These are phyloP conservation scores for Diaporthe sp. DNA, from an alignment of 2,329 filamentous ascomycete species.

Conservation along the genomic window DNA sequence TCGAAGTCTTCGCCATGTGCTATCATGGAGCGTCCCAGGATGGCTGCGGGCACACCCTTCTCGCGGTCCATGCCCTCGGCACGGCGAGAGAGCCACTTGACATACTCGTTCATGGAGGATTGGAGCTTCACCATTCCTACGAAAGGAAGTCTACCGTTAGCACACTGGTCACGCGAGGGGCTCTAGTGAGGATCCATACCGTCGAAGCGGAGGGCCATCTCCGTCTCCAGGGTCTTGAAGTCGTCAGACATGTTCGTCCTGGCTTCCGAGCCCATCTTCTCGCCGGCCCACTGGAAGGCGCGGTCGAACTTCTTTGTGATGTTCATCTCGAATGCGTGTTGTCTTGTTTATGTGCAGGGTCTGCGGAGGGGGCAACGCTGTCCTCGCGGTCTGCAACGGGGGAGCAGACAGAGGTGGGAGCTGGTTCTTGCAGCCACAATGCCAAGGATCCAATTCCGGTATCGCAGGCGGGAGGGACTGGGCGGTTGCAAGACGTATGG, in stretches of 20 bases:
- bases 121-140: constrained; percentile 91
- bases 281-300: constrained; percentile 97
- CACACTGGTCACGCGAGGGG: constrained; percentile 4
- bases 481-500: not conserved
- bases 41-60: constrained; percentile 82
- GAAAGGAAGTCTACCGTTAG: not conserved
- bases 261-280: constrained; percentile 93
- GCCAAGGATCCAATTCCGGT: constrained; percentile 5
- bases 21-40: constrained; percentile 87
- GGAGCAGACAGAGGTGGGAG: not conserved
- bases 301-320: constrained; percentile 90
- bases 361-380: not conserved
- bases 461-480: not conserved
- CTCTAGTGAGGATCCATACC: constrained; percentile 64
- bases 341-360: not conserved
- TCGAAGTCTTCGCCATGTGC: constrained; percentile 93
- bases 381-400: not conserved
- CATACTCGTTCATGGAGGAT: constrained; percentile 83
- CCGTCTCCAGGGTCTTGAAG: constrained; percentile 88
- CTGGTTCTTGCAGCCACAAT: not conserved
- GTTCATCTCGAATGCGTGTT: constrained; percentile 53
- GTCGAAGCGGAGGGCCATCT: constrained; percentile 90
- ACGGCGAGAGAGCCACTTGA: constrained; percentile 88
- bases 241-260: constrained; percentile 90
- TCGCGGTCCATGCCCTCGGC: constrained; percentile 84